Evolutionary conservation across 306 rosid genomes (phyloP), one percentile per base, ranked within the genome.

Genomic region (Coriaria nepalensis): DNA sequence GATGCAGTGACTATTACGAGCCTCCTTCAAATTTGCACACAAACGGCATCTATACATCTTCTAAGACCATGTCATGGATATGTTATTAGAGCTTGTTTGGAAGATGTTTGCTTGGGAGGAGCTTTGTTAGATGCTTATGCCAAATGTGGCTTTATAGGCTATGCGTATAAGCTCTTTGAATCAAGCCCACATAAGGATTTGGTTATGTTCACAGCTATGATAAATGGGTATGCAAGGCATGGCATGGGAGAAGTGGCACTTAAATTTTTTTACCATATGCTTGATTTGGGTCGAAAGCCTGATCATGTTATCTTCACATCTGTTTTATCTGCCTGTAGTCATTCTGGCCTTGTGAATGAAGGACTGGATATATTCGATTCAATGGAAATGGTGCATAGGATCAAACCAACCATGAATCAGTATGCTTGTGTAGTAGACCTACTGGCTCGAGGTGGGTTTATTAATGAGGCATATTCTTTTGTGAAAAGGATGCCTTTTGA

Each of bases 191-290:
- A 62, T 32, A 88, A 74, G 66, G 96, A 88, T 74, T 61, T 88
- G 63, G 95, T 88, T 67, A 74, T 78, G 88, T 80, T 72, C 62
- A 81, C 93, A 44, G 78, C 95, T 43, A 78, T 83, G 94, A 73
- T 83, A 44, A 66, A 94, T 50, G 93, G 95, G 52, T 72, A 68
- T 61, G 88, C 95, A 9, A 80, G 74, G 86, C 93, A 83, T 59
- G 94, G 93, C 15, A 72, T 70, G 93, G 79, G 83, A 63, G 74
- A 78, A 49, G 80, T 83, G 53, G 93, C 95, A 54, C 78, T 78
- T 12, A 2, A 32, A 48, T 63, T 75, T 51, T 87, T 87, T 75
- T 68, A 61, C 48, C 43, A 51, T 55, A 81, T 78, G 95, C 75
- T 88, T 12, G 76, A 78, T 43, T 43, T 68, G 39, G 83, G 86